These are phyloP conservation scores for Cryptosporidium bovis DNA, from an alignment of 169 alveolate species.

Conservation along the genomic window DNA sequence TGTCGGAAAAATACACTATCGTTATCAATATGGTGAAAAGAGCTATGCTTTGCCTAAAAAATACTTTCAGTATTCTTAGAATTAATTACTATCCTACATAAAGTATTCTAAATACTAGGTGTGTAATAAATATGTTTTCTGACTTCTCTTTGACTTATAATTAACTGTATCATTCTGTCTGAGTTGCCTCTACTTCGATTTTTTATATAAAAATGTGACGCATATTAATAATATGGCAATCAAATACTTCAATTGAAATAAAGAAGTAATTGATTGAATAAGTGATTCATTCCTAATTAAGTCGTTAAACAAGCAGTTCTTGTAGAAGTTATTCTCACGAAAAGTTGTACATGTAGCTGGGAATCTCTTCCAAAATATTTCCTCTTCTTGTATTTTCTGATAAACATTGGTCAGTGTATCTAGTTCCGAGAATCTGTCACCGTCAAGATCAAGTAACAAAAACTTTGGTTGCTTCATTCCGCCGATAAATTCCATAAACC, in stretches of 20 bases:
- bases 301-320: constrained; percentile 27
- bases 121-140: background rate
- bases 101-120: background rate
- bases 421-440: constrained; percentile 38
- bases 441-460: constrained; percentile 43
- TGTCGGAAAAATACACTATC: constrained; percentile 47
- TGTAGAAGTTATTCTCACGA: constrained; percentile 24
- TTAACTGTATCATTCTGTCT: no score
- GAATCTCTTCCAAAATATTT: constrained; percentile 37
- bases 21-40: background rate
- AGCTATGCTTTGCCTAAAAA: constrained; percentile 7
- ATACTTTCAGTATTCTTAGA: constrained; percentile 49
- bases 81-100: background rate
- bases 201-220: no score
- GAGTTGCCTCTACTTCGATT: no score
- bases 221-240: background rate
- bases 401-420: background rate
- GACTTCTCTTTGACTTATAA: no score
- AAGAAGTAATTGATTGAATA: background rate
- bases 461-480: background rate
- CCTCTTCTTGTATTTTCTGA: constrained; percentile 34
- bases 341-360: constrained; percentile 42
- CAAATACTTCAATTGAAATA: background rate
- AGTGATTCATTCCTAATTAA: background rate
- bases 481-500: constrained; percentile 31